Conservation (phyloP, 106 monocot species). For the Triglochin maritima region DNA sequence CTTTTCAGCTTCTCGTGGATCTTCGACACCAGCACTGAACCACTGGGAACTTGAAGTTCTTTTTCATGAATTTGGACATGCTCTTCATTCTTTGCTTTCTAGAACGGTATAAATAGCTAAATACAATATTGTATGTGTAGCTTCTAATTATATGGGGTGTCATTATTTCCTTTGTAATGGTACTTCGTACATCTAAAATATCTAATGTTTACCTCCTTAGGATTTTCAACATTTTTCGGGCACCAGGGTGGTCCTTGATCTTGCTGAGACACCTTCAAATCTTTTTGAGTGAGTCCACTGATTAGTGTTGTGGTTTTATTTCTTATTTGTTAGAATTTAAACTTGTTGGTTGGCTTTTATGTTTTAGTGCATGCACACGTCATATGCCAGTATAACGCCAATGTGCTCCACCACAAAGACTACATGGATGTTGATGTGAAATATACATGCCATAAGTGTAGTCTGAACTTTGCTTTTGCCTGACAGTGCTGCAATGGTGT, state of each 20-base stretch:
- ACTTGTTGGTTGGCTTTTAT: too few species aligned
- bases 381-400: too few species aligned
- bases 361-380: too few species aligned
- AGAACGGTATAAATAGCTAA: slow-evolving; percentile 59
- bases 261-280: slow-evolving; percentile 92
- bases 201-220: slow-evolving; percentile 27
- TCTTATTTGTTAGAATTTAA: too few species aligned
- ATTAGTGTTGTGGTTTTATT: too few species aligned
- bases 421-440: too few species aligned
- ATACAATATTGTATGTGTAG: too few species aligned
- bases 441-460: too few species aligned
- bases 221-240: slow-evolving; percentile 98
- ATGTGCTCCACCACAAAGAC: too few species aligned
- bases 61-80: slow-evolving; percentile 99
- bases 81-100: slow-evolving; percentile 96
- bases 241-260: slow-evolving; percentile 84
- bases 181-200: neutral
- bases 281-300: slow-evolving; percentile 77
- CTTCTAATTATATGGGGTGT: neutral
- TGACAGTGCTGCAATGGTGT: too few species aligned
- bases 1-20: slow-evolving; percentile 48
- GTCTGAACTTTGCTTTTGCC: too few species aligned
- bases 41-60: slow-evolving; percentile 91
- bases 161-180: neutral
- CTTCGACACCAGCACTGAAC: slow-evolving; percentile 45